Base-by-base conservation (phyloP, 164 flowering plant species). In the Stephania cephalantha region DNA sequence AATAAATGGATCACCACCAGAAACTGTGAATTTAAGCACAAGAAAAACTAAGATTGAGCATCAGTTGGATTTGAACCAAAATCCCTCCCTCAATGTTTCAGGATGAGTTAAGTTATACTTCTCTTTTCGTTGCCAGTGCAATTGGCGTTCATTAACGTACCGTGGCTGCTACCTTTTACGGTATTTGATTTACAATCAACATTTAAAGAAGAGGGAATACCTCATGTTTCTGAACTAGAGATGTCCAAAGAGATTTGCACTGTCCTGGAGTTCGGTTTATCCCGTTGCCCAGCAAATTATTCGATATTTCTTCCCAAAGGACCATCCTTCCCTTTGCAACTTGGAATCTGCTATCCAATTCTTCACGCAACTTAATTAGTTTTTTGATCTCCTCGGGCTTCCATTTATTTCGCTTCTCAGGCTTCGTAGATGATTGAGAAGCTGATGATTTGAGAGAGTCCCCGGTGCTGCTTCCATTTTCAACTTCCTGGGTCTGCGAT, bases 211-310 rank as follows among this genome's bases (percentile, higher is more conserved):
- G 12, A 71, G 71, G 77, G 80, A 82, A n/a, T 73, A 95, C 99
- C 99, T 93, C 90, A 48, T 90, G 89, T 85, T 92, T 87, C 81
- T 87, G 94, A 77, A 91, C 83, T 71, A 93, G 83, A 52, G 98
- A 93, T 74, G 98, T 73, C 99, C 99, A 95, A 9, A 87, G 84
- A 74, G 94, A 93, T 88, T 95, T 95, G 87, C 99, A 95, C 73
- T 95, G 97, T 22, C 86, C 95, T 55, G 99, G 85, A 68, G 88
- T 86, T 72, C 97, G 85, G 69, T 75, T 71, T 58, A 90, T 73
- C 45, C 97, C 99, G 29, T 82, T 78, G 65, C 83, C 77, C 71
- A 78, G 73, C 79, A 95, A 70, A 71, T 73, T 85, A 13, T 79
- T 48, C 52, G 97, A 90, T 81, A 95, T 90, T 89, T 93, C 98